phyloP scores from a whole-genome alignment of 345 rosid species.

The Erysimum cheiranthoides region DNA sequence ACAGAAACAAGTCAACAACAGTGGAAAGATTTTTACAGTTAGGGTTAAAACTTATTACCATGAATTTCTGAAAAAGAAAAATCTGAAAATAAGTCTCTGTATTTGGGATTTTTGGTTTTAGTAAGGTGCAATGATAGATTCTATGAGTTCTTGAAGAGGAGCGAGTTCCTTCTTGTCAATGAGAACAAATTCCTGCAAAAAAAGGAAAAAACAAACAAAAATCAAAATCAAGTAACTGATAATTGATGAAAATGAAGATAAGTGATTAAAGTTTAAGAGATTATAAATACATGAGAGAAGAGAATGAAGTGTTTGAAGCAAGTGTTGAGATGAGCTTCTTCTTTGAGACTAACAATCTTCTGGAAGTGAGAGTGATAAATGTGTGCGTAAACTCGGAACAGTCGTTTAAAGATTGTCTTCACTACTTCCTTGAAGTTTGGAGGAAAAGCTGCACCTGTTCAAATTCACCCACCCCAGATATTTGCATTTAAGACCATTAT shows the following conservation, averaged over 20 bases:
- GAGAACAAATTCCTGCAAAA: slow-evolving; percentile 75
- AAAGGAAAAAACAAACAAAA: background rate
- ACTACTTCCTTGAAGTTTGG: slow-evolving; percentile 91
- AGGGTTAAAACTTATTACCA: background rate
- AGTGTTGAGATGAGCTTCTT: slow-evolving; percentile 97
- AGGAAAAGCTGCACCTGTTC: slow-evolving; percentile 86
- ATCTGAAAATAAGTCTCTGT: background rate
- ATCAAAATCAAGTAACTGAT: background rate
- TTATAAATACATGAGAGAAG: slow-evolving; percentile 65
- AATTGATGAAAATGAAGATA: background rate
- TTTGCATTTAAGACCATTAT: background rate
- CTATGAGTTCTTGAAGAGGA: slow-evolving; percentile 87
- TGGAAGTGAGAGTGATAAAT: slow-evolving; percentile 96
- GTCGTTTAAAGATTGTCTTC: slow-evolving; percentile 88
- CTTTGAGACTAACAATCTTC: slow-evolving; percentile 95
- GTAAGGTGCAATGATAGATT: slow-evolving; percentile 70
- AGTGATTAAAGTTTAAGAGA: background rate
- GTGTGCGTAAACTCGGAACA: slow-evolving; percentile 95
- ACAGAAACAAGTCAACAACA: background rate
- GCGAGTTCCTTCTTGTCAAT: slow-evolving; percentile 92
- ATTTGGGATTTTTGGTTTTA: slow-evolving; percentile 33
- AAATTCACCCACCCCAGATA: background rate
- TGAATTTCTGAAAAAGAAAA: background rate
- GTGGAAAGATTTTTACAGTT: background rate
- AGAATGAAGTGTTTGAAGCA: slow-evolving; percentile 97